Evolutionary conservation across 2,329 filamentous ascomycete species (phyloP).

Genomic region (Penicillium hesseltinei): DNA sequence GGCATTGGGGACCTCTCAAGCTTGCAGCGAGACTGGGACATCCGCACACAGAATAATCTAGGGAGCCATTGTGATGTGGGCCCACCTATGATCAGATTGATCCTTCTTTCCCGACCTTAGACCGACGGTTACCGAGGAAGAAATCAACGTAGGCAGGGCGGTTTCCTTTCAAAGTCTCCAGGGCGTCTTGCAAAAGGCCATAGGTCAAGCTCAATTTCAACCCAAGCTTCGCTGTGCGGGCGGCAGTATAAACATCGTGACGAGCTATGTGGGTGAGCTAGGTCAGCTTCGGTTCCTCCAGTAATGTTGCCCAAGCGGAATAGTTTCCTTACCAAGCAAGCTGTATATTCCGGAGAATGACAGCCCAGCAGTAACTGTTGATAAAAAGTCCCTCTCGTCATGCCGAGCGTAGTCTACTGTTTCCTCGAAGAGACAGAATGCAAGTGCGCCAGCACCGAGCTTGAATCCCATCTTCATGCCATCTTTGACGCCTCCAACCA

Average conservation of each 20-base stretch:
- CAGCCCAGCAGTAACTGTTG: constrained; percentile 77
- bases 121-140: constrained; percentile 49
- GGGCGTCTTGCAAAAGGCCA: constrained; percentile 74
- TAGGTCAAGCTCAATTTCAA: constrained; percentile 75
- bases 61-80: not conserved
- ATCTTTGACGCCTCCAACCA: constrained; percentile 73
- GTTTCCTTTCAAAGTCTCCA: constrained; percentile 68
- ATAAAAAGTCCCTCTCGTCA: constrained; percentile 69
- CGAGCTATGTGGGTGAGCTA: constrained; percentile 55
- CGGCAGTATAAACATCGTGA: constrained; percentile 73
- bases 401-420: constrained; percentile 68
- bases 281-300: constrained; percentile 11
- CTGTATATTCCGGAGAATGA: constrained; percentile 85
- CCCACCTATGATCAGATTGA: constrained; percentile 12
- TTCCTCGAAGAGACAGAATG: constrained; percentile 81
- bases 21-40: not conserved
- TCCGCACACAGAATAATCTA: not conserved
- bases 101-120: constrained; percentile 18
- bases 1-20: not conserved
- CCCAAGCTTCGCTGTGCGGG: constrained; percentile 75
- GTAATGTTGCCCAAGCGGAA: not conserved
- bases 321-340: constrained; percentile 66
- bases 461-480: constrained; percentile 71
- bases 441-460: constrained; percentile 68
- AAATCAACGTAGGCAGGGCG: constrained; percentile 73